phyloP scores from a whole-genome alignment of 148 eudicot species.

The Silene uniflora region DNA sequence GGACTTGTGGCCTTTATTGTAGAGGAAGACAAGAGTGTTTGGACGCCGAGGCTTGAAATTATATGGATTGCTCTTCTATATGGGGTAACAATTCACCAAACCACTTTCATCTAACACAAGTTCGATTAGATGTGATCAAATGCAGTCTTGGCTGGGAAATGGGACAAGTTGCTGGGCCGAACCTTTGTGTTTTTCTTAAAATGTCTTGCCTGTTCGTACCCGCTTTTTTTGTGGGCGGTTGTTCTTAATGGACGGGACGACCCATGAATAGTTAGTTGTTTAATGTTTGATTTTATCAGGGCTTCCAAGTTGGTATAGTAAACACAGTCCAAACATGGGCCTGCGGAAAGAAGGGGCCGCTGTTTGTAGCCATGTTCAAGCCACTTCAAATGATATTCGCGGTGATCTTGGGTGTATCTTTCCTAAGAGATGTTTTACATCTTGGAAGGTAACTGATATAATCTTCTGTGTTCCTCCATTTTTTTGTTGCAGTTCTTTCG shows the following conservation, averaged over 20 bases:
- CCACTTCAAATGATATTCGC: conserved; percentile 36
- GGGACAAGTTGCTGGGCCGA: no score
- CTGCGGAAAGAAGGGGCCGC: no score
- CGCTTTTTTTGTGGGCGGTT: no score
- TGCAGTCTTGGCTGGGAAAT: no score
- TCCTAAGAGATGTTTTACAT: conserved; percentile 24
- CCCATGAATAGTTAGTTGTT: no score
- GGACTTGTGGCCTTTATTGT: conserved; percentile 26
- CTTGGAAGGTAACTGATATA: conserved; percentile 26
- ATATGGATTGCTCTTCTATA: conserved; percentile 26
- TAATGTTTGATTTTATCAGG: background rate
- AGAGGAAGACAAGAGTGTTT: conserved; percentile 25
- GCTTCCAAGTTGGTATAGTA: conserved; percentile 10
- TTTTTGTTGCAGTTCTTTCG: no score
- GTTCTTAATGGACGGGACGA: no score
- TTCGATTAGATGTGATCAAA: no score
- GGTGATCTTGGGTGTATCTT: conserved; percentile 22
- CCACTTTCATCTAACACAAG: no score
- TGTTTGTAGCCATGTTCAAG: conserved; percentile 33
- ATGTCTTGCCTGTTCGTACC: no score
- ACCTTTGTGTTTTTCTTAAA: no score
- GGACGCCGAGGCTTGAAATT: conserved; percentile 23
- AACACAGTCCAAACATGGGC: conserved; percentile 22
- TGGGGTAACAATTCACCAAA: conserved; percentile 22
- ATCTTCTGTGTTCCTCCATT: no score